These are phyloP conservation scores for Globisporangium carolinianum DNA, from an alignment of 352 stramenopile species.

Conservation along the genomic window DNA sequence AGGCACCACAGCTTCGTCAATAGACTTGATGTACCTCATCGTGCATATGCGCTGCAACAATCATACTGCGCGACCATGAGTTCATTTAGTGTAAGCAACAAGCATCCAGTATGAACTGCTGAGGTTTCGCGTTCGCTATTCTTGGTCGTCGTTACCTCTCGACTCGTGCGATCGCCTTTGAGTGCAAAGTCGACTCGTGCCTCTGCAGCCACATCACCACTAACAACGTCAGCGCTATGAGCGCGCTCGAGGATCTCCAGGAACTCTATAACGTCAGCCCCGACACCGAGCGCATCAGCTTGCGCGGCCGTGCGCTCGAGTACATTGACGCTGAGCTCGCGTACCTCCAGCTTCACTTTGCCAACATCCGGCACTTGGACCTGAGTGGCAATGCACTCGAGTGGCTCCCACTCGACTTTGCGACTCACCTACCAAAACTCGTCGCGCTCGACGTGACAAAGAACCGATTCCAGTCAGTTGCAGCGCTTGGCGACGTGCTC, in stretches of 20 bases:
- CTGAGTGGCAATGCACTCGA: slow-evolving; percentile 47
- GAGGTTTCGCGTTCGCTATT: too few species aligned
- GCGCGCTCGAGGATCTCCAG: slow-evolving; percentile 40
- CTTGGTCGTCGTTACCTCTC: too few species aligned
- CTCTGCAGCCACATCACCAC: not conserved
- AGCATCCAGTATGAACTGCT: too few species aligned
- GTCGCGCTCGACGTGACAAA: slow-evolving; percentile 53
- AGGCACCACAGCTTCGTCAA: too few species aligned
- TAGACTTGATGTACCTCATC: too few species aligned
- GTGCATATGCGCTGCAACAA: too few species aligned
- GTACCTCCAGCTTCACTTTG: slow-evolving; percentile 39
- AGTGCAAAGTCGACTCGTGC: not conserved
- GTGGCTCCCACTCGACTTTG: slow-evolving; percentile 31
- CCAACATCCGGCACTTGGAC: slow-evolving; percentile 42
- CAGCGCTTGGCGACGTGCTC: slow-evolving; percentile 34
- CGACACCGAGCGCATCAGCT: slow-evolving; percentile 33
- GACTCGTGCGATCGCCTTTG: too few species aligned
- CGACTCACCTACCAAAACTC: slow-evolving; percentile 29
- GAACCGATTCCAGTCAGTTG: slow-evolving; percentile 41
- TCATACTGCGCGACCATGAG: too few species aligned
- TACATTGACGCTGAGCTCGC: slow-evolving; percentile 23
- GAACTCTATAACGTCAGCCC: slow-evolving; percentile 30
- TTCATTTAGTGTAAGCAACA: too few species aligned
- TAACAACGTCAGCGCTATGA: slow-evolving; percentile 11
- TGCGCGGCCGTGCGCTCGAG: slow-evolving; percentile 27